Percentiles rank a stretch among this genome's conserved stretches.
Conservation (phyloP, 2,329 filamentous ascomycete species). For the Aureobasidium namibiae region DNA sequence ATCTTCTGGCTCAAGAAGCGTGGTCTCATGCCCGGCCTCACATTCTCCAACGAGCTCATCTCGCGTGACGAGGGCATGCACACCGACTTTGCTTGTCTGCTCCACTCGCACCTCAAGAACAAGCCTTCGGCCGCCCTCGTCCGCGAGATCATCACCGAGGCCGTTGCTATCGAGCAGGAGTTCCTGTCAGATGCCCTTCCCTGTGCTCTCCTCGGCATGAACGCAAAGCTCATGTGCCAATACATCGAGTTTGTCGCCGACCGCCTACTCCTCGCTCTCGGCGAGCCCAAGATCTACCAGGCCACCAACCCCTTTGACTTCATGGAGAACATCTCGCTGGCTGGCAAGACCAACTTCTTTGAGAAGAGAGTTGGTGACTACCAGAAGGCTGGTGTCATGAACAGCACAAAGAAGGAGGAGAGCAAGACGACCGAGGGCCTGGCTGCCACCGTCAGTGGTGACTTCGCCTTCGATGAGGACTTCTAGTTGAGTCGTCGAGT, state of each 20-base stretch:
- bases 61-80: constrained; percentile 98
- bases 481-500: constrained; percentile 56
- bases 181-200: constrained; percentile 95
- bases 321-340: constrained; percentile 99
- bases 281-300: constrained; percentile 91
- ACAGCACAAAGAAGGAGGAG: constrained; percentile 69
- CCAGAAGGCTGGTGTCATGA: constrained; percentile 99
- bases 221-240: constrained; percentile 94
- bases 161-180: constrained; percentile 91
- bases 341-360: constrained; percentile 99
- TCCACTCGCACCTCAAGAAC: constrained; percentile 95
- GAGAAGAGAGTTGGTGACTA: constrained; percentile 99
- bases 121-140: constrained; percentile 77
- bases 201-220: constrained; percentile 92
- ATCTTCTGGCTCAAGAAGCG: constrained; percentile 99
- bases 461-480: constrained; percentile 93
- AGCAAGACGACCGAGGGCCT: constrained; percentile 36
- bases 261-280: constrained; percentile 82
- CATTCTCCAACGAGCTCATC: constrained; percentile 99
- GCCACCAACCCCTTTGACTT: constrained; percentile 97
- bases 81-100: constrained; percentile 95
- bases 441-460: constrained; percentile 49
- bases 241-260: constrained; percentile 99
- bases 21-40: constrained; percentile 94
- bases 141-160: constrained; percentile 83